Evolutionary conservation across 768 basidiomycete genomes (phyloP), one percentile per base, ranked within the genome.

Genomic region (Amanita brunnescens): DNA sequence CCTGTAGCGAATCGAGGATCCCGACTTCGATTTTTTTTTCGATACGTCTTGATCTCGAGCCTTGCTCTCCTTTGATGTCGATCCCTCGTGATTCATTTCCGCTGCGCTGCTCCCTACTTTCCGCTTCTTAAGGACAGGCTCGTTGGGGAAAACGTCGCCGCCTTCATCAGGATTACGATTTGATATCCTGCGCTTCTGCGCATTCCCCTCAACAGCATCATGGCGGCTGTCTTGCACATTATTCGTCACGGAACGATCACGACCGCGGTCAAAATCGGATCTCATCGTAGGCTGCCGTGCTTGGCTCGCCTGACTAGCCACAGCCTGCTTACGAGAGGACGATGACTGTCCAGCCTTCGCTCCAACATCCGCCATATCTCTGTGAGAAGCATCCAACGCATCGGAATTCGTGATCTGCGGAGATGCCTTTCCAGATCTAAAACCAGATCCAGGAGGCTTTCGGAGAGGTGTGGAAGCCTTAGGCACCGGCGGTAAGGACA

Each of bases 371-470:
- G 39, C 20, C 10, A n/a, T 32, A 29, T 29, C 42, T 7, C 47
- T 33, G 16, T 32, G 26, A 38, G 34, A 35, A 39, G 6, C 53
- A 9, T 51, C 46, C 2, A 52, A 7, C 18, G 41, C 23, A 32
- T 40, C 37, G 26, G 50, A 20, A 43, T 16, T 37, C 5, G 50
- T 16, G 43, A 59, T 45, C 37, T 57, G 66, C 38, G 65, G 59
- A 0, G 62, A 57, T n/a, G 65, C 46, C 49, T 66, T 66, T 23
- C 70, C 70, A 5, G 63, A 66, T 52, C 67, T 69, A 57, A 68
- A 77, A 2, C 77, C 77, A 3, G 78, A 79, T 0, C 78, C 78
- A 24, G 78, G 78, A 10, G 66, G 51, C 30, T 73, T 70, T 43
- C 47, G 34, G 10, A 48, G 33, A 26, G 47, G 37, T n/a, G 47